Evolutionary conservation across 73 alveolate species (phyloP).

Genomic region (Paramecium caudatum): DNA sequence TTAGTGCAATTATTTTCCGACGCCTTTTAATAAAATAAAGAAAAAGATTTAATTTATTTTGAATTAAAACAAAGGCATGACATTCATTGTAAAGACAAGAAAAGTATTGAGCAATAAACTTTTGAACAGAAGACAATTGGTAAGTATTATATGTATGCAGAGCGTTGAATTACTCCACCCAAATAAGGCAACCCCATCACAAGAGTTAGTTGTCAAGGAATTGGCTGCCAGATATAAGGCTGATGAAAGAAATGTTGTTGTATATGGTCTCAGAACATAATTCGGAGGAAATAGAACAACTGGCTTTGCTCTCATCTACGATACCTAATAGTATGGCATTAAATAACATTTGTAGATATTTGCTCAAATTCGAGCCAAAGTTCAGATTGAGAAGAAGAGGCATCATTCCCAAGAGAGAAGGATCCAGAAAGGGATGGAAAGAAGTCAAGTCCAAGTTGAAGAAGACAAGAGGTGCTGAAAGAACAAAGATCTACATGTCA

Average conservation of each 20-base stretch:
- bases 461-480: slow-evolving; percentile 64
- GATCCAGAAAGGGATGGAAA: slow-evolving; percentile 77
- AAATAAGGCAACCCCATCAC: slow-evolving; percentile 87
- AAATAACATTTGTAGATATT: slow-evolving; percentile 43
- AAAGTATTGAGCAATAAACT: slow-evolving; percentile 85
- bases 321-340: slow-evolving; percentile 79
- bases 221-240: slow-evolving; percentile 83
- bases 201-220: slow-evolving; percentile 89
- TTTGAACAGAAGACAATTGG: slow-evolving; percentile 84
- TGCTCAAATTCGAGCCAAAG: slow-evolving; percentile 89
- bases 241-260: slow-evolving; percentile 84
- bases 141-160: not conserved
- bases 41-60: slow-evolving; percentile 64
- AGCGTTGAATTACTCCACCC: slow-evolving; percentile 92
- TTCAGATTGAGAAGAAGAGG: slow-evolving; percentile 82
- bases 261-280: slow-evolving; percentile 90
- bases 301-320: slow-evolving; percentile 95
- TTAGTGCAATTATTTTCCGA: too few relatives aligned
- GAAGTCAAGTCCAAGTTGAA: slow-evolving; percentile 77
- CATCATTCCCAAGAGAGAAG: slow-evolving; percentile 73
- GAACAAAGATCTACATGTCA: slow-evolving; percentile 55
- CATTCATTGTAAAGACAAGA: slow-evolving; percentile 79
- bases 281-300: slow-evolving; percentile 96
- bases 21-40: slow-evolving; percentile 30
- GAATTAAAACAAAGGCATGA: slow-evolving; percentile 60